Conservation (phyloP, 768 basidiomycete species). For the Lentinula boryana region DNA sequence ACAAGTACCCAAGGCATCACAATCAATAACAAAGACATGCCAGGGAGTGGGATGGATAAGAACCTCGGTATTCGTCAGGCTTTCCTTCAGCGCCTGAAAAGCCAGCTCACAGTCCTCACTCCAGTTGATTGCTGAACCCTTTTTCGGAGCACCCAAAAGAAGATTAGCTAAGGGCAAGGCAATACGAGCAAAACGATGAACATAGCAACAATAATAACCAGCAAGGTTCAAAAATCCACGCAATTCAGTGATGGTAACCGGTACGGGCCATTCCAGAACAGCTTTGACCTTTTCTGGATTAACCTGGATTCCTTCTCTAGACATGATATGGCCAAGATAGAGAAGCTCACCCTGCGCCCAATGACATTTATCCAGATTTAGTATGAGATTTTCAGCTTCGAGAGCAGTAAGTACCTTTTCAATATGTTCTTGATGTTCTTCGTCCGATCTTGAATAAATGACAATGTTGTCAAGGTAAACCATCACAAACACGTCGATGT, state of each 20-base stretch:
- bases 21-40: background rate
- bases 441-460: conserved; percentile 16
- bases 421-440: conserved; percentile 8
- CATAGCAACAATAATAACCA: background rate
- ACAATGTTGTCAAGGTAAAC: conserved; percentile 31
- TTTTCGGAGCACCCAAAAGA: background rate
- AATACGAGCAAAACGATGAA: background rate
- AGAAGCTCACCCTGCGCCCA: conserved; percentile 10
- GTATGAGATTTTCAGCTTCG: conserved; percentile 12
- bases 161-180: background rate
- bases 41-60: background rate
- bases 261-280: background rate
- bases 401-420: conserved; percentile 13
- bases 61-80: background rate
- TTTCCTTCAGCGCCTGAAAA: background rate
- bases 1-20: background rate
- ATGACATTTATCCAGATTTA: conserved; percentile 22
- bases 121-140: background rate
- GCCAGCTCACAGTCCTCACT: background rate
- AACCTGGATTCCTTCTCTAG: background rate
- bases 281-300: background rate
- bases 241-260: background rate
- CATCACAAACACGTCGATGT: conserved; percentile 21
- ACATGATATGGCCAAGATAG: conserved; percentile 13
- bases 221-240: background rate